Conservation (phyloP, 108 stramenopile genomes). For the Poteriospumella lacustris region DNA sequence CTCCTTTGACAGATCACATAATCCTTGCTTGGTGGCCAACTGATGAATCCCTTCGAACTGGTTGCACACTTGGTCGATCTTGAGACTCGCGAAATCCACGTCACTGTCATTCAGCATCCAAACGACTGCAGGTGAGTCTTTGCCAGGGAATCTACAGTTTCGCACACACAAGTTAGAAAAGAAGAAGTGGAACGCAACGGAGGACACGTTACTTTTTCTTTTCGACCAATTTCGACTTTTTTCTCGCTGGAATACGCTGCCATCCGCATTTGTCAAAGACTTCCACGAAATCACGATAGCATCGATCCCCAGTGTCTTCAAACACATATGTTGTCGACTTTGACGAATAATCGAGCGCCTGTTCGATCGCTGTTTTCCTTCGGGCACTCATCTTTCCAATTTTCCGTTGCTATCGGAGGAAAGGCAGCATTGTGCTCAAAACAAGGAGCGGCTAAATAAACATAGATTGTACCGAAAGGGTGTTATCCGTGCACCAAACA, state of each 20-base stretch:
- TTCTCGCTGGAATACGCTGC: background rate
- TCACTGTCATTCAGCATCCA: conserved; percentile 3
- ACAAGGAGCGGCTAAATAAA: no score
- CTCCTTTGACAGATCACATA: conserved; percentile 5
- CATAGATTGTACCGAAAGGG: no score
- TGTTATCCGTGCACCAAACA: no score
- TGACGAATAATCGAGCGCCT: no score
- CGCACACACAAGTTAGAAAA: background rate
- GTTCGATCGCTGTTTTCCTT: no score
- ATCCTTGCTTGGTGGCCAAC: conserved; percentile 18
- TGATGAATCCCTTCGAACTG: conserved; percentile 14
- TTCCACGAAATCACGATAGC: conserved; percentile 19
- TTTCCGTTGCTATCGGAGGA: no score
- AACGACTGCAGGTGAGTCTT: background rate
- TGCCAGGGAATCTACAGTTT: background rate
- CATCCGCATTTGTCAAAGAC: background rate
- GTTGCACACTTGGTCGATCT: background rate
- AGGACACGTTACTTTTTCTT: background rate
- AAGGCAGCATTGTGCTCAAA: no score
- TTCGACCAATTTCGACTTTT: background rate
- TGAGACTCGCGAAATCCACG: background rate
- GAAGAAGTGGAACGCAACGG: background rate
- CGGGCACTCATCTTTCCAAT: no score
- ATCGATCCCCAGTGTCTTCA: conserved; percentile 14
- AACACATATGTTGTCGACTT: no score